Conservation (phyloP, 495 filamentous ascomycete genomes). For the Cladorrhinum samala region DNA sequence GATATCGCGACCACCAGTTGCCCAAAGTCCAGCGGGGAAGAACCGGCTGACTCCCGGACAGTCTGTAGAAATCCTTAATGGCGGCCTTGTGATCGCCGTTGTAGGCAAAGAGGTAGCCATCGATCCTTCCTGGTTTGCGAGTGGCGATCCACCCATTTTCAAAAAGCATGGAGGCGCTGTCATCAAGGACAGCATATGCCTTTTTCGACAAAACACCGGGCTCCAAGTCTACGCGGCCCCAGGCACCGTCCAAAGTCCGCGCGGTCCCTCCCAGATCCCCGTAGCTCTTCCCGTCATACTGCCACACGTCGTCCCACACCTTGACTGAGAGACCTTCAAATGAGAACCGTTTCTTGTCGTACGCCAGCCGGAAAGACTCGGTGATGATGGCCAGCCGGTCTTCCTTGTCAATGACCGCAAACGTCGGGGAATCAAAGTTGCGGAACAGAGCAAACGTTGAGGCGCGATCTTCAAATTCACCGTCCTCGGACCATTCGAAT, state of each 20-base stretch:
- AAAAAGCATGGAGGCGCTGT: conserved; percentile 53
- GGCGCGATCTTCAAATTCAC: conserved; percentile 51
- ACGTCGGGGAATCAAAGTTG: conserved; percentile 41
- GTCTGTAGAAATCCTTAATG: conserved; percentile 47
- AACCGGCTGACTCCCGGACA: conserved; percentile 50
- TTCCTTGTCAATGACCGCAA: conserved; percentile 33
- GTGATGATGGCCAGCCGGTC: conserved; percentile 45
- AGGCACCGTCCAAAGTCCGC: conserved; percentile 47
- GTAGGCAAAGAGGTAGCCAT: conserved; percentile 55
- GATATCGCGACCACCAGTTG: conserved; percentile 60
- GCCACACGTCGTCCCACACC: conserved; percentile 36
- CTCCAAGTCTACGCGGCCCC: conserved; percentile 44
- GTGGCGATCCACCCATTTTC: conserved; percentile 45
- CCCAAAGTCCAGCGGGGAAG: conserved; percentile 53
- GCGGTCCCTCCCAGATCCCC: conserved; percentile 48
- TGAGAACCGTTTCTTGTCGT: conserved; percentile 47
- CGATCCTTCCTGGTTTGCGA: conserved; percentile 37
- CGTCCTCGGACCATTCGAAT: conserved; percentile 53
- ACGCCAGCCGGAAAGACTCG: conserved; percentile 42
- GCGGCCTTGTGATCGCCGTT: conserved; percentile 48
- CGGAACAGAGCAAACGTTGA: conserved; percentile 52
- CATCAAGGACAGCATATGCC: conserved; percentile 46
- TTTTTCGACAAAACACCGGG: conserved; percentile 43
- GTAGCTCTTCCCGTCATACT: conserved; percentile 38
- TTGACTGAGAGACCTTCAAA: conserved; percentile 36